Conservation (phyloP, 2,329 filamentous ascomycete genomes). For the Iodosphaeria phyllophila region DNA sequence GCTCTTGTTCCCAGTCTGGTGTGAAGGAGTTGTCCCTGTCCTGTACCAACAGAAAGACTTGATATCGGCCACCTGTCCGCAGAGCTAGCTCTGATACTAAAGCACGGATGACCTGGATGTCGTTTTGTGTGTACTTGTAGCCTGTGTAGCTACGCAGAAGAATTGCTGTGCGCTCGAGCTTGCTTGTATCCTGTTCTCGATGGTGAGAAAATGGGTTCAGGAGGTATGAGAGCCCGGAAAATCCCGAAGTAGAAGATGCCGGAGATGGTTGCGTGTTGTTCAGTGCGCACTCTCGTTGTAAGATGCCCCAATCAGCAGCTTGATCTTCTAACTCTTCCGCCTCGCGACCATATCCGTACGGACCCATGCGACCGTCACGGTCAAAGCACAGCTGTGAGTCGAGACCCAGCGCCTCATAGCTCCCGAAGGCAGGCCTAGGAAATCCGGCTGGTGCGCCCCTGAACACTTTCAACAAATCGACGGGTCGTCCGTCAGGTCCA, state of each 20-base stretch:
- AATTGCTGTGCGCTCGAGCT: constrained; percentile 46
- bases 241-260: too few relatives aligned
- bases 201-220: too few relatives aligned
- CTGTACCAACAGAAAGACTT: constrained; percentile 64
- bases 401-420: constrained; percentile 38
- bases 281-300: too few relatives aligned
- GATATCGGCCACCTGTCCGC: constrained; percentile 62
- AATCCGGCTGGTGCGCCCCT: constrained; percentile 40
- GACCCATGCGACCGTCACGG: constrained; percentile 48
- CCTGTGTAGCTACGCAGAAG: constrained; percentile 60
- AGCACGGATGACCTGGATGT: constrained; percentile 60
- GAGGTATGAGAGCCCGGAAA: too few relatives aligned
- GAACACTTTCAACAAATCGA: constrained; percentile 45
- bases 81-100: constrained; percentile 62
- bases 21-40: constrained; percentile 43
- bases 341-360: constrained; percentile 44
- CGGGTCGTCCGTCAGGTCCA: constrained; percentile 36
- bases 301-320: too few relatives aligned
- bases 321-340: too few relatives aligned
- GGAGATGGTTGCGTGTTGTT: too few relatives aligned
- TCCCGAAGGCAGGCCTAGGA: constrained; percentile 42
- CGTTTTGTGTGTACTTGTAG: constrained; percentile 60
- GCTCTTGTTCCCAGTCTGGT: constrained; percentile 40
- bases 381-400: constrained; percentile 51
- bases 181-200: too few relatives aligned